A percentile compares a stretch with the other conserved stretches of the same genome.
phyloP scores from a whole-genome alignment of 1,284 basidiomycete species.

The Apiotrichum akiyoshidainum region DNA sequence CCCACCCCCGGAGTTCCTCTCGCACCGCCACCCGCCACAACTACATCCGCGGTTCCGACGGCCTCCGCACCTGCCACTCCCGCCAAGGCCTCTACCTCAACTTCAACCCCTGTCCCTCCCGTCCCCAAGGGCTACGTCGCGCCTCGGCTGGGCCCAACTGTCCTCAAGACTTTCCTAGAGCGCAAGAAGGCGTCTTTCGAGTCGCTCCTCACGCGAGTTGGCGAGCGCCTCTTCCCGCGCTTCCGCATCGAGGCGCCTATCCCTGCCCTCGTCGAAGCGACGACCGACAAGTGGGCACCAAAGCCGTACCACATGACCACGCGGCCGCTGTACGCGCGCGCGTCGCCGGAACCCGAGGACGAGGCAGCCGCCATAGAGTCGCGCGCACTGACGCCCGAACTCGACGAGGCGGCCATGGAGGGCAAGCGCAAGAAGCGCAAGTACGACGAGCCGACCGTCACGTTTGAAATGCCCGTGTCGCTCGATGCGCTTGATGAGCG shows the following conservation, averaged over 20 bases:
- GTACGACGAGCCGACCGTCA: constrained; percentile 33
- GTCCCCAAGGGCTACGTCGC: constrained; percentile 1
- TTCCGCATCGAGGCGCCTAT: constrained; percentile 24
- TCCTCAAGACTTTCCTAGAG: constrained; percentile 20
- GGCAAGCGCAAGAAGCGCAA: constrained; percentile 11
- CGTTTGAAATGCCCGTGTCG: constrained; percentile 46
- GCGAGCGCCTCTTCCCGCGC: constrained; percentile 27
- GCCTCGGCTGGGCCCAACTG: constrained; percentile 5
- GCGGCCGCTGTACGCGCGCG: constrained; percentile 30
- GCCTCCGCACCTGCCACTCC: neutral
- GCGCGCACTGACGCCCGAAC: constrained; percentile 18
- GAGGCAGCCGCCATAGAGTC: neutral
- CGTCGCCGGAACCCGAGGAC: constrained; percentile 21
- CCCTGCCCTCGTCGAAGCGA: constrained; percentile 29
- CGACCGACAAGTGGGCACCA: constrained; percentile 38
- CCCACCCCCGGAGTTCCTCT: neutral
- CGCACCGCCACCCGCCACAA: neutral
- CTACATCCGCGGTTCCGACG: neutral
- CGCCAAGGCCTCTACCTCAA: neutral
- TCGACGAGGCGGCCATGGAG: constrained; percentile 9
- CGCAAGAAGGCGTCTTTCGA: constrained; percentile 29
- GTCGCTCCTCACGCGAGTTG: constrained; percentile 25
- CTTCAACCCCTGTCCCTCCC: neutral
- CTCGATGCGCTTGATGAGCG: constrained; percentile 43
- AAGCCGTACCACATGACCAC: constrained; percentile 42